A percentile compares a stretch with the other conserved stretches of the same genome.
phyloP scores from a whole-genome alignment of 148 eudicot genomes.

The Heliosperma pusillum region DNA sequence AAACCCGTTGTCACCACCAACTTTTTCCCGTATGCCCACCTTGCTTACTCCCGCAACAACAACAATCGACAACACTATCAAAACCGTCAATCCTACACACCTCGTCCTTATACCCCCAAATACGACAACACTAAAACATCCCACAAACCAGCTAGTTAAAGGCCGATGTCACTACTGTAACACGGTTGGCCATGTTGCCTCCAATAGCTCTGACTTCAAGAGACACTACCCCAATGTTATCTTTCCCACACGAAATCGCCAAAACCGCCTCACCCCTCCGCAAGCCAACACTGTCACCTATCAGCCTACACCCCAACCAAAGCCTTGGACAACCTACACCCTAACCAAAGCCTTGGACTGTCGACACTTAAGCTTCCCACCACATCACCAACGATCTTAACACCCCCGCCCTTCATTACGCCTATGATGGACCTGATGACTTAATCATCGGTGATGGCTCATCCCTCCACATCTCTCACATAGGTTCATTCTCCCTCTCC shows the following conservation, averaged over 20 bases:
- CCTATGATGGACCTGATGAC: slow-evolving; percentile 3
- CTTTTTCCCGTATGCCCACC: too few species aligned
- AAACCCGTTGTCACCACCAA: not conserved
- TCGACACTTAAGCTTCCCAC: not conserved
- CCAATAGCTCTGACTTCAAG: not conserved
- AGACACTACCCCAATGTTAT: not conserved
- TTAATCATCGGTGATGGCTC: slow-evolving; percentile 2
- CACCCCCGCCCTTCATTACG: not conserved
- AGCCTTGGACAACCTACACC: not conserved
- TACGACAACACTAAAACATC: too few species aligned
- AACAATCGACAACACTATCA: too few species aligned
- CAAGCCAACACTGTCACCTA: not conserved
- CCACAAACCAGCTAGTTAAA: not conserved
- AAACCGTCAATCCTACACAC: not conserved
- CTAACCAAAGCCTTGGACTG: not conserved
- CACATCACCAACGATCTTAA: not conserved
- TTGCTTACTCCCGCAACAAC: too few species aligned
- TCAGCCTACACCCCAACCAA: not conserved
- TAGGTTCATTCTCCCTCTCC: not conserved
- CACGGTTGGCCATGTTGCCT: not conserved
- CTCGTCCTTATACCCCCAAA: not conserved
- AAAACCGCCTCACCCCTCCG: not conserved
- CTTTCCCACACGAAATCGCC: not conserved
- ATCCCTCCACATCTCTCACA: not conserved
- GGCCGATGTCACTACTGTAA: slow-evolving; percentile 7